Conservation (phyloP, 2,329 filamentous ascomycete species). For the Beauveria bassiana region DNA sequence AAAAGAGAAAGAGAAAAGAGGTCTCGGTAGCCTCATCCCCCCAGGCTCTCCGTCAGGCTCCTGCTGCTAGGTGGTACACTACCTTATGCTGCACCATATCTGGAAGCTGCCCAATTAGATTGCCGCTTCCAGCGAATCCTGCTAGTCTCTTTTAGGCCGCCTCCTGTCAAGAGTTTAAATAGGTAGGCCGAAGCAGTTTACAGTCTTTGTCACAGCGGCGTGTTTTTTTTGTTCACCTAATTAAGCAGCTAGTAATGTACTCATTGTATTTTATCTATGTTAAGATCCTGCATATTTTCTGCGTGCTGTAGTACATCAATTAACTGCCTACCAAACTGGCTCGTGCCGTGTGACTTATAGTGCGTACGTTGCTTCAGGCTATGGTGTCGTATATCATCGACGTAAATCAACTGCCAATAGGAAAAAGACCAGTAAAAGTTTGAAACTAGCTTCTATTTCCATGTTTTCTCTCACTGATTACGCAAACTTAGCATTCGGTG, state of each 20-base stretch:
- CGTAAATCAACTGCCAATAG: not conserved
- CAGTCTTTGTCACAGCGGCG: not conserved
- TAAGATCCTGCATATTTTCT: not conserved
- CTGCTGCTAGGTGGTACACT: not conserved
- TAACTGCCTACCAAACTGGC: not conserved
- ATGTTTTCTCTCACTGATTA: too few species aligned
- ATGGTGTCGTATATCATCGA: not conserved
- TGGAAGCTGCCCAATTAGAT: not conserved
- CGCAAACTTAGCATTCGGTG: too few species aligned
- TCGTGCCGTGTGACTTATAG: not conserved
- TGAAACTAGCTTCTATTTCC: too few species aligned
- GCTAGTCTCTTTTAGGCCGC: not conserved
- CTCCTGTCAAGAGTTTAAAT: constrained; percentile 1
- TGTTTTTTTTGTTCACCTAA: not conserved
- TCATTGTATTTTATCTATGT: not conserved
- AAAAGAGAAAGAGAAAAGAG: not conserved
- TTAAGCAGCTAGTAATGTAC: too few species aligned
- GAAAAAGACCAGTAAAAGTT: not conserved
- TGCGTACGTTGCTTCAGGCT: not conserved
- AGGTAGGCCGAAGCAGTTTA: not conserved
- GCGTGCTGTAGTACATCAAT: too few species aligned
- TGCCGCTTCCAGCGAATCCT: constrained; percentile 1
- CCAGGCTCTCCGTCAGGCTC: not conserved
- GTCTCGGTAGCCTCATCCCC: not conserved
- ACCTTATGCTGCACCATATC: not conserved